A percentile compares a stretch with the other conserved stretches of the same genome.
phyloP scores from a whole-genome alignment of 352 stramenopile genomes.

The Proteromonas lacertae region DNA sequence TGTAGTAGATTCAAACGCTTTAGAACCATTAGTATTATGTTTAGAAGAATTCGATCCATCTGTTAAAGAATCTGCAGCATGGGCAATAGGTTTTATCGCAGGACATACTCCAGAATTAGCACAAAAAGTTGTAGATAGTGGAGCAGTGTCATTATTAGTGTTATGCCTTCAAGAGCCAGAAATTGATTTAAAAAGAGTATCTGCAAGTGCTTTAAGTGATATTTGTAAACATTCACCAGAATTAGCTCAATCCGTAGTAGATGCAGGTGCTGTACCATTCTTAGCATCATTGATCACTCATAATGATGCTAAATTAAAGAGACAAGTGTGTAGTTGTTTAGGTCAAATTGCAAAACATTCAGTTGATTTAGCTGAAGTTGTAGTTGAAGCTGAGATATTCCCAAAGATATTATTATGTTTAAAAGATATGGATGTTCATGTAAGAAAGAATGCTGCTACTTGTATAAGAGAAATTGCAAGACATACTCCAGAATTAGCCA shows the following conservation, averaged over 20 bases:
- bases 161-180: slow-evolving; percentile 74
- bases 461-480: slow-evolving; percentile 70
- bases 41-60: slow-evolving; percentile 72
- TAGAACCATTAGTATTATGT: slow-evolving; percentile 56
- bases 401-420: slow-evolving; percentile 68
- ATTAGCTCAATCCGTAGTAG: slow-evolving; percentile 55
- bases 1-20: slow-evolving; percentile 49
- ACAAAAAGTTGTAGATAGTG: slow-evolving; percentile 58
- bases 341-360: slow-evolving; percentile 72
- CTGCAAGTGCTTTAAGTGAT: slow-evolving; percentile 49
- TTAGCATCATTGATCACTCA: slow-evolving; percentile 63
- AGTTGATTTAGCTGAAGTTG: slow-evolving; percentile 64
- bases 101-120: slow-evolving; percentile 62
- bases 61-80: slow-evolving; percentile 64
- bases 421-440: slow-evolving; percentile 62
- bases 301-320: slow-evolving; percentile 62
- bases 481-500: slow-evolving; percentile 65
- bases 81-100: slow-evolving; percentile 71
- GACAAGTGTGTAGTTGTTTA: slow-evolving; percentile 45
- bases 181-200: slow-evolving; percentile 63
- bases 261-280: slow-evolving; percentile 56
- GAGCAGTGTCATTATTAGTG: slow-evolving; percentile 54
- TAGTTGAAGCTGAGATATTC: slow-evolving; percentile 76
- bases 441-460: slow-evolving; percentile 69
- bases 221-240: slow-evolving; percentile 74